Conservation (phyloP, 805 yeast species). For the Candida cerambycidarum region DNA sequence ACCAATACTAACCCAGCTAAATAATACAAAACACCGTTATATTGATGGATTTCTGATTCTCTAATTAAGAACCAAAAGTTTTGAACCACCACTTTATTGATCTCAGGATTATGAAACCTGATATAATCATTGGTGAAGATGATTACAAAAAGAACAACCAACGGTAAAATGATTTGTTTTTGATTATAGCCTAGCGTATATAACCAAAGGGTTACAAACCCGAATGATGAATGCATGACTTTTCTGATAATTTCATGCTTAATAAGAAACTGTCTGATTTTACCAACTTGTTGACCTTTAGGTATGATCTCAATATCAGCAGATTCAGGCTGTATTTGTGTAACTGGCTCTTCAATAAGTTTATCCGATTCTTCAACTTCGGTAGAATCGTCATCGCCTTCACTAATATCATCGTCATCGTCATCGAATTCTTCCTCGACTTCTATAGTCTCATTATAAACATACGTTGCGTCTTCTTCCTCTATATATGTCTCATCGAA, state of each 20-base stretch:
- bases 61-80: conserved; percentile 82
- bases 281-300: neutral
- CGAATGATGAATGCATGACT: conserved; percentile 84
- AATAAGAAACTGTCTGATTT: conserved; percentile 7
- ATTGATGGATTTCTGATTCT: conserved; percentile 66
- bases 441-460: conserved; percentile 20
- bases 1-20: conserved; percentile 75
- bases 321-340: neutral
- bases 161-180: conserved; percentile 57
- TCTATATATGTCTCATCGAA: conserved; percentile 33
- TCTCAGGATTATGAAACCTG: conserved; percentile 58
- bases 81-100: conserved; percentile 67
- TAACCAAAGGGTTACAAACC: conserved; percentile 71
- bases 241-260: conserved; percentile 91
- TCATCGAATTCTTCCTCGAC: conserved; percentile 18
- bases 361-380: conserved; percentile 14
- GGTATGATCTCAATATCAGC: neutral
- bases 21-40: conserved; percentile 89
- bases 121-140: conserved; percentile 66
- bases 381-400: conserved; percentile 13
- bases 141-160: conserved; percentile 52
- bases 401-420: conserved; percentile 19
- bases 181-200: conserved; percentile 63
- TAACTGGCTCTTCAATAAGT: conserved; percentile 2
- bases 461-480: conserved; percentile 40